Conservation (phyloP, 2,329 filamentous ascomycete species). For the Paracoccidioides lutzii region DNA sequence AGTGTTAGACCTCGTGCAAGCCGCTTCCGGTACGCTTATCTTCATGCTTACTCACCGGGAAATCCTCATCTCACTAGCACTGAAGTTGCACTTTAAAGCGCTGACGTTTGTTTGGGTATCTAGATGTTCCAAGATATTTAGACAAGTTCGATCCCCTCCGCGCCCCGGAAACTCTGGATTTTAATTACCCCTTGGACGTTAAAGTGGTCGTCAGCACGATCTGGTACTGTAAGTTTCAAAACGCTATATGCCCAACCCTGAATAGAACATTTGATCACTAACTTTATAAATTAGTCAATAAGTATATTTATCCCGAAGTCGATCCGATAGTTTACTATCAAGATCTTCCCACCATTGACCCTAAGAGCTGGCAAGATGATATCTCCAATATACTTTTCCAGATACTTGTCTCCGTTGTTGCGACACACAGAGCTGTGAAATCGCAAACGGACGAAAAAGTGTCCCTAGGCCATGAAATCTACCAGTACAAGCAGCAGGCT, state of each 20-base stretch:
- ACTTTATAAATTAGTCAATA: slow-evolving; percentile 6
- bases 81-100: neutral
- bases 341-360: slow-evolving; percentile 3
- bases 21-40: neutral
- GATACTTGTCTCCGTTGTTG: slow-evolving; percentile 9
- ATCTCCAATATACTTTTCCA: slow-evolving; percentile 7
- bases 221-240: slow-evolving; percentile 10
- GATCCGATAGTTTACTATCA: slow-evolving; percentile 9
- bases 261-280: neutral
- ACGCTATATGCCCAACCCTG: neutral
- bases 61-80: neutral
- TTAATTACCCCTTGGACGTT: slow-evolving; percentile 7
- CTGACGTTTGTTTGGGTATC: neutral
- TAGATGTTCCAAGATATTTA: neutral
- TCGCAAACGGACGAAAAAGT: slow-evolving; percentile 6
- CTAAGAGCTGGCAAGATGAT: slow-evolving; percentile 10
- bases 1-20: neutral
- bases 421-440: slow-evolving; percentile 9
- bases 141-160: neutral
- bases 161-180: neutral
- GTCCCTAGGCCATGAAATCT: slow-evolving; percentile 7
- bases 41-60: neutral
- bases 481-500: slow-evolving; percentile 9
- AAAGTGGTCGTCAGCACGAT: slow-evolving; percentile 9
- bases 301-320: slow-evolving; percentile 9